Percentiles rank a stretch among this genome's conserved stretches.
phyloP scores from a whole-genome alignment of 768 basidiomycete species.

The Termitomyces sp. region DNA sequence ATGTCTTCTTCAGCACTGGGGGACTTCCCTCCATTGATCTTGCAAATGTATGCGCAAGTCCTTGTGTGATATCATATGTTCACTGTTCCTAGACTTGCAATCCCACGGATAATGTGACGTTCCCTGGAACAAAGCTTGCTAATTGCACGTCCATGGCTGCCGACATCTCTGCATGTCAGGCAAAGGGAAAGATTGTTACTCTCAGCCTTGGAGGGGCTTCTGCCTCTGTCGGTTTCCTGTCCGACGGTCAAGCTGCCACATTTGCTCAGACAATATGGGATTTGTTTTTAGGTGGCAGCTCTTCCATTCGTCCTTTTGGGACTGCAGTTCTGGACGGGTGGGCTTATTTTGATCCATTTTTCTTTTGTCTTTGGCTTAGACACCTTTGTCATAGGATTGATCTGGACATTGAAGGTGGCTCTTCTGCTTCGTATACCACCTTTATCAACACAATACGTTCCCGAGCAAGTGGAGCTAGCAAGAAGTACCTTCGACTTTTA shows the following conservation, averaged over 20 bases:
- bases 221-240: conserved; percentile 58
- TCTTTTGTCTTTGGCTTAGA: not conserved
- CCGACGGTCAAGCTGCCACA: conserved; percentile 49
- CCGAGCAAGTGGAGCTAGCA: conserved; percentile 46
- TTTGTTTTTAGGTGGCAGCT: conserved; percentile 58
- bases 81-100: conserved; percentile 53
- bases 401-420: conserved; percentile 74
- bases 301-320: conserved; percentile 67
- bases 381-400: conserved; percentile 43
- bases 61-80: not conserved
- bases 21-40: conserved; percentile 63
- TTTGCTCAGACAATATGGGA: conserved; percentile 75
- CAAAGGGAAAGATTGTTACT: conserved; percentile 59
- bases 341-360: conserved; percentile 4
- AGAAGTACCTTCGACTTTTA: conserved; percentile 35
- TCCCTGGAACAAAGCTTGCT: conserved; percentile 59
- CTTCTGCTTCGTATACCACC: conserved; percentile 42
- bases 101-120: conserved; percentile 48
- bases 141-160: conserved; percentile 59
- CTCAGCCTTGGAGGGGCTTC: conserved; percentile 60
- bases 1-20: conserved; percentile 63
- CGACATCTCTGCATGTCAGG: conserved; percentile 64
- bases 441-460: conserved; percentile 58
- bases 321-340: conserved; percentile 71
- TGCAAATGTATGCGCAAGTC: conserved; percentile 48